phyloP scores from a whole-genome alignment of 108 stramenopile genomes.

The Pelagomonas calceolata region DNA sequence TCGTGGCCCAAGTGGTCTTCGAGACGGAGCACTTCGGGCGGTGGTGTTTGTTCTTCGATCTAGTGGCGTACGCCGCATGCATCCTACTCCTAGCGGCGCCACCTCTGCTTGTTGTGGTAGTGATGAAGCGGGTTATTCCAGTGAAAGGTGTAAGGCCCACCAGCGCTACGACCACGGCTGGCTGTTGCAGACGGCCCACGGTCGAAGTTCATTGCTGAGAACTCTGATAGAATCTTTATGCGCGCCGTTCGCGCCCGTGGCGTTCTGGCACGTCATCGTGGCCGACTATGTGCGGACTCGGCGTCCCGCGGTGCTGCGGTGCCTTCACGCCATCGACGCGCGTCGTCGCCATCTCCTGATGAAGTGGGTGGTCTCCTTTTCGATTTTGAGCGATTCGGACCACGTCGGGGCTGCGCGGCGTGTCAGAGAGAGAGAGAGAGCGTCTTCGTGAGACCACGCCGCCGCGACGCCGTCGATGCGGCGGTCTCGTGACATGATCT shows the following conservation, averaged over 20 bases:
- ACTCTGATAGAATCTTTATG: not conserved
- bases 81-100: not conserved
- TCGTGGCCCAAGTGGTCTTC: not conserved
- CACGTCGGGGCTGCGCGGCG: too few species aligned
- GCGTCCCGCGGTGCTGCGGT: too few species aligned
- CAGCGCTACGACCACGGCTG: not conserved
- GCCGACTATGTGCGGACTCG: too few species aligned
- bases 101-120: not conserved
- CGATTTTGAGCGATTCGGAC: too few species aligned
- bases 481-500: too few species aligned
- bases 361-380: too few species aligned
- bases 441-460: too few species aligned
- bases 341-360: too few species aligned
- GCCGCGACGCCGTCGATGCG: too few species aligned
- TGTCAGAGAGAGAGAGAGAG: too few species aligned
- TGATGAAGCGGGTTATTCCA: not conserved
- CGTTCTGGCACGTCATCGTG: conserved; percentile 1
- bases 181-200: not conserved
- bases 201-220: not conserved
- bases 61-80: not conserved
- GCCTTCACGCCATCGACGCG: too few species aligned
- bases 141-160: not conserved
- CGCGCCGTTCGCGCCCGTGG: not conserved
- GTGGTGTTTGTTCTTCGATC: not conserved
- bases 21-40: not conserved